phyloP scores from a whole-genome alignment of 2,329 filamentous ascomycete genomes.

The Pestalotiopsis sp. region DNA sequence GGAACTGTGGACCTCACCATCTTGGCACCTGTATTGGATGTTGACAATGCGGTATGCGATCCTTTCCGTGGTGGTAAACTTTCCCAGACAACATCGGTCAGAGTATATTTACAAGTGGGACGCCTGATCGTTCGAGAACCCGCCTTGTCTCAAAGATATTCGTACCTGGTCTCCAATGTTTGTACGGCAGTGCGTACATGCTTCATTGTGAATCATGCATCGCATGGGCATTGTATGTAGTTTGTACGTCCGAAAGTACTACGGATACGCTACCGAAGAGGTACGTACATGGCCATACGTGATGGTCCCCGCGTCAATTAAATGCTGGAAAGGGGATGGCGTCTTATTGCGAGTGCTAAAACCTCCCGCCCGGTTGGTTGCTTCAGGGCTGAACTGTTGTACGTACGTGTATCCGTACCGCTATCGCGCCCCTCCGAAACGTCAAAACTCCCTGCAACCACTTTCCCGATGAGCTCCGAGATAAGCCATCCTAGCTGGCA shows the following conservation, averaged over 20 bases:
- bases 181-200: not conserved
- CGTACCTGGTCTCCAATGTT: not conserved
- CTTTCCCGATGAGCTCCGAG: not conserved
- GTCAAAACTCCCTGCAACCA: not conserved
- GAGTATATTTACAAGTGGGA: not conserved
- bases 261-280: not conserved
- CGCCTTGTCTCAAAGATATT: not conserved
- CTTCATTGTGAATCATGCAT: too few relatives aligned
- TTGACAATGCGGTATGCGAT: too few relatives aligned
- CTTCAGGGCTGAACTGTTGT: not conserved
- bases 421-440: not conserved
- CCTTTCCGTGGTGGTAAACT: too few relatives aligned
- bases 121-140: not conserved
- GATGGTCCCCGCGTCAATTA: not conserved
- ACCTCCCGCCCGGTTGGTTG: not conserved
- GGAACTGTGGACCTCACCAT: too few relatives aligned
- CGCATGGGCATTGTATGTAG: too few relatives aligned
- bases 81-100: too few relatives aligned
- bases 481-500: not conserved
- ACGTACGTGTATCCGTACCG: not conserved
- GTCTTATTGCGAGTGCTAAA: not conserved
- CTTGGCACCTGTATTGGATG: too few relatives aligned
- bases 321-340: not conserved
- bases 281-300: not conserved
- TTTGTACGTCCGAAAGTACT: not conserved